phyloP scores from a whole-genome alignment of 2,329 filamentous ascomycete genomes.

The Aspergillus ochraceus region DNA sequence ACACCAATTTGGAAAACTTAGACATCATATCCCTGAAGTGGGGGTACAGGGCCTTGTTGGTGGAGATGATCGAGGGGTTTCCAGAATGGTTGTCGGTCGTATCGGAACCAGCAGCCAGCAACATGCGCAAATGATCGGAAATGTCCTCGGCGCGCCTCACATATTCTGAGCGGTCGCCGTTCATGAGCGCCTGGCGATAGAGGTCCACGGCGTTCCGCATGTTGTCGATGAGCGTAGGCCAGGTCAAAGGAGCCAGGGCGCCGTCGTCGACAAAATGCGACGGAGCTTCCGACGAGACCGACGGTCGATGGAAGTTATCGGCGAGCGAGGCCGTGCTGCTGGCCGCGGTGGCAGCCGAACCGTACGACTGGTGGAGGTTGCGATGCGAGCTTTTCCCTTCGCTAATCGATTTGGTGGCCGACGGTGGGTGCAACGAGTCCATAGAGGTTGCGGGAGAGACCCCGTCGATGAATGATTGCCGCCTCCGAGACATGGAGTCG shows the following conservation, averaged over 20 bases:
- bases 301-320: slow-evolving; percentile 48
- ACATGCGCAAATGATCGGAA: slow-evolving; percentile 87
- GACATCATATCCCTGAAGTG: slow-evolving; percentile 99
- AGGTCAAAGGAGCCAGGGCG: slow-evolving; percentile 76
- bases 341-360: slow-evolving; percentile 46
- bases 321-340: slow-evolving; percentile 57
- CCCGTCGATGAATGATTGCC: slow-evolving; percentile 67
- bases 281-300: slow-evolving; percentile 58
- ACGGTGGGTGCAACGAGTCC: slow-evolving; percentile 80
- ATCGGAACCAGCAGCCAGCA: slow-evolving; percentile 92
- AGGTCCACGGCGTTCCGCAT: slow-evolving; percentile 89
- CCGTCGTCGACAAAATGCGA: slow-evolving; percentile 89
- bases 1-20: slow-evolving; percentile 96
- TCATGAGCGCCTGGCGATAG: slow-evolving; percentile 86
- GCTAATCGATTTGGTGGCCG: slow-evolving; percentile 57
- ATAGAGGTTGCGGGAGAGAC: slow-evolving; percentile 86
- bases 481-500: slow-evolving; percentile 65
- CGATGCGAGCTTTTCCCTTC: slow-evolving; percentile 47
- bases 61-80: slow-evolving; percentile 98
- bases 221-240: slow-evolving; percentile 85
- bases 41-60: slow-evolving; percentile 94
- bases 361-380: slow-evolving; percentile 24
- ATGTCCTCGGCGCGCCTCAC: slow-evolving; percentile 96
- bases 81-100: slow-evolving; percentile 99
- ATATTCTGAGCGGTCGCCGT: slow-evolving; percentile 81